Base-by-base conservation (phyloP, 2,329 filamentous ascomycete species). In the Paecilomyces fulvus region DNA sequence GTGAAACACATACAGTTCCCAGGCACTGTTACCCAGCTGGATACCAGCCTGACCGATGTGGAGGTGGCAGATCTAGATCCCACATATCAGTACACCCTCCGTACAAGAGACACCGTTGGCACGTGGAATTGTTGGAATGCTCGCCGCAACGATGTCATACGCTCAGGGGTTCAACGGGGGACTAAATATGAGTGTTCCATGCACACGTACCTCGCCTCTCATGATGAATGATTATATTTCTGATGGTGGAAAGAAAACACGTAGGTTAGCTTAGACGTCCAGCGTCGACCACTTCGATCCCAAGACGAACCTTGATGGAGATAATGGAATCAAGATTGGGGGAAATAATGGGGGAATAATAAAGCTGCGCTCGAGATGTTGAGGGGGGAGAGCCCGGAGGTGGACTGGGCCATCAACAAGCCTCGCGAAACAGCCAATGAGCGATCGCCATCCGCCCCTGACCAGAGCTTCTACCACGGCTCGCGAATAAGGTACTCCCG, bases 1-100 rank as follows among this genome's bases (percentile, higher is more conserved):
- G 65, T 69, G 63, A 61, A 58, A 48, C 56, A 71, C 82, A 63
- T 81, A 86, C 84, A 86, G 78, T 73, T 87, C 83, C 84, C 84
- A 87, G 64, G 83, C 84, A 67, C 80, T 82, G 75, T 86, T 86
- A 65, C 84, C 84, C 58, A 87, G 80, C 78, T 87, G 84, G 55
- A 78, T 80, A 71, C 84, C 84, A 72, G 84, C 84, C 75, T 87
- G 84, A 72, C 84, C 84, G 71, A 87, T 83, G 70, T 86, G 83
- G 65, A 87, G 75, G 73, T 87, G 84, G 69, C 80, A 81, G 70
- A 87, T 80, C 83, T 86, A 63, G 43, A 54, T 4, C 49, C 53
- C 55, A 28, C 4, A 49, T 49, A 28, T 49, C 48, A 49, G 48
- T 49, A 23, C 10, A 49, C 21, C 28, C 17, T 14, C 6, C 12